Percentiles rank a stretch among this genome's conserved stretches.
Conservation (phyloP, 495 filamentous ascomycete genomes). For the Pseudevernia furfuracea region DNA sequence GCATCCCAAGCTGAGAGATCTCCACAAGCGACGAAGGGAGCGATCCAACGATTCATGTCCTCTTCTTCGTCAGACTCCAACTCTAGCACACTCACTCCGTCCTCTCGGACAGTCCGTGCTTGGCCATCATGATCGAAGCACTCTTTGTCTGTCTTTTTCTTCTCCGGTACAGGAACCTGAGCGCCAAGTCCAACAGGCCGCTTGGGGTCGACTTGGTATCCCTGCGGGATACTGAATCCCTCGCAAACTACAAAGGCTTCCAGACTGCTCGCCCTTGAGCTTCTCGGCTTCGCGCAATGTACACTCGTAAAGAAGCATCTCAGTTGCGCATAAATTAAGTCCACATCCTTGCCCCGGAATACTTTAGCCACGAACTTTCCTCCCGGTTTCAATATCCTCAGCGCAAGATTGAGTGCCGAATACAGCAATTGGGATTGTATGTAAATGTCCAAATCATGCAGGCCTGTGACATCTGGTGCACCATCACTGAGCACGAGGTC, state of each 20-base stretch:
- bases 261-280: conserved; percentile 84
- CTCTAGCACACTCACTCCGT: conserved; percentile 57
- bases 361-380: conserved; percentile 98
- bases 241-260: conserved; percentile 96
- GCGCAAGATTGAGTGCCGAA: conserved; percentile 82
- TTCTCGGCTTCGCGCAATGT: conserved; percentile 84
- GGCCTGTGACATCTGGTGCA: conserved; percentile 90
- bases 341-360: conserved; percentile 87
- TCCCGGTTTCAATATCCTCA: conserved; percentile 83
- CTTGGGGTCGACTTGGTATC: conserved; percentile 25
- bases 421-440: conserved; percentile 93
- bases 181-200: conserved; percentile 16
- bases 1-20: conserved; percentile 92
- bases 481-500: conserved; percentile 93
- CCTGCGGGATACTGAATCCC: conserved; percentile 58
- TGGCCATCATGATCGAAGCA: conserved; percentile 10
- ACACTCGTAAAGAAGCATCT: conserved; percentile 84
- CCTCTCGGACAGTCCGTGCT: conserved; percentile 31
- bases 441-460: conserved; percentile 97
- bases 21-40: conserved; percentile 90
- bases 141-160: neutral
- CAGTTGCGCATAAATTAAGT: conserved; percentile 84
- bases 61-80: conserved; percentile 46
- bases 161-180: conserved; percentile 5
- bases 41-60: conserved; percentile 63